Evolutionary conservation across 768 basidiomycete species (phyloP).

Genomic region (Tylopilus intermedius): DNA sequence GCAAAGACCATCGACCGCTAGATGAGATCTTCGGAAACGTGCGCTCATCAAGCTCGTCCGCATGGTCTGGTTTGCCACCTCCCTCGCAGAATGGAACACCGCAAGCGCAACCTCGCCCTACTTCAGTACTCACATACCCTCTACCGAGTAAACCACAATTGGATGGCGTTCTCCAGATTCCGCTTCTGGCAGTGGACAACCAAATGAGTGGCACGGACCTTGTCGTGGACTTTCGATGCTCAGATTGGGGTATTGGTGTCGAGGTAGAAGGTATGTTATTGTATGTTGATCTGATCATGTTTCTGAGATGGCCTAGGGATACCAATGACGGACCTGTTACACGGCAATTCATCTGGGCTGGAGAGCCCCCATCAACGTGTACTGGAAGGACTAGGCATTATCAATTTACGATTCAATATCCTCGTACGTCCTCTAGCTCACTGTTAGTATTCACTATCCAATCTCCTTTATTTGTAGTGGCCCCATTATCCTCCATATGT

Average conservation of each 20-base stretch:
- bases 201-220: conserved; percentile 14
- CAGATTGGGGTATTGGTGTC: conserved; percentile 23
- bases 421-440: conserved; percentile 13
- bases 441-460: not conserved
- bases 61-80: not conserved
- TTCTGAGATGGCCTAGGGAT: conserved; percentile 13
- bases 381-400: conserved; percentile 18
- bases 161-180: conserved; percentile 19
- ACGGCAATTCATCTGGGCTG: conserved; percentile 17
- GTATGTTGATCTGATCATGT: not conserved
- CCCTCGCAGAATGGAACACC: conserved; percentile 1
- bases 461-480: conserved; percentile 17
- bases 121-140: conserved; percentile 14
- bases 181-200: conserved; percentile 23
- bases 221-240: conserved; percentile 18
- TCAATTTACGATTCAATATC: conserved; percentile 19
- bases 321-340: conserved; percentile 24
- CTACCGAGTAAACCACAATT: conserved; percentile 18
- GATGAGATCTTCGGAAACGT: conserved; percentile 23
- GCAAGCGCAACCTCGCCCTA: not conserved
- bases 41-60: not conserved
- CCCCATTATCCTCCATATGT: conserved; percentile 23
- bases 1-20: conserved; percentile 24
- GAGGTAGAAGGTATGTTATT: conserved; percentile 15
- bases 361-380: conserved; percentile 18